A percentile compares a stretch with the other conserved stretches of the same genome.
These are phyloP conservation scores for Boletus patriciae DNA, from an alignment of 768 basidiomycete genomes.

Conservation along the genomic window DNA sequence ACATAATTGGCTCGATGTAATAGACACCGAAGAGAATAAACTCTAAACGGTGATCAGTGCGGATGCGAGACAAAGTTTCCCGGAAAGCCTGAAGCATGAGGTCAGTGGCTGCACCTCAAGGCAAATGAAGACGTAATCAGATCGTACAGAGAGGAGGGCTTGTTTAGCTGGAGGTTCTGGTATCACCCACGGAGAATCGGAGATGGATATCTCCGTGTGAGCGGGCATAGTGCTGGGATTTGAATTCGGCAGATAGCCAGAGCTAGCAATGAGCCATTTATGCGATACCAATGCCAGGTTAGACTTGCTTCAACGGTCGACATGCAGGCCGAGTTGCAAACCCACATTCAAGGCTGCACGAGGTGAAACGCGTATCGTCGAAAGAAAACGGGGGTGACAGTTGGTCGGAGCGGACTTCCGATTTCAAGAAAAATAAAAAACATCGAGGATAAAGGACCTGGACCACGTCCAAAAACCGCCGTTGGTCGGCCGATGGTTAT, in stretches of 20 bases:
- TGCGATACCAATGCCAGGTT: background rate
- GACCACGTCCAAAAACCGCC: background rate
- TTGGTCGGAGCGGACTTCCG: background rate
- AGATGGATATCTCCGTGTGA: background rate
- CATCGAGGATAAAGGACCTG: background rate
- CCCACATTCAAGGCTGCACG: background rate
- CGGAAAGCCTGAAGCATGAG: background rate
- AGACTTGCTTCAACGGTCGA: background rate
- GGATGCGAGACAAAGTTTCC: background rate
- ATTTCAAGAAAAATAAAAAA: background rate
- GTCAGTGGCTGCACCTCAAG: background rate
- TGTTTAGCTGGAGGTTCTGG: background rate
- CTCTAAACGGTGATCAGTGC: background rate
- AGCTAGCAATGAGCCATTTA: background rate
- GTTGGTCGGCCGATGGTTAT: background rate
- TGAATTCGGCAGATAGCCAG: background rate
- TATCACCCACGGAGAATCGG: background rate
- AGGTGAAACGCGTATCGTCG: background rate
- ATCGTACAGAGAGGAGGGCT: background rate
- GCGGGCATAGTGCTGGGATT: constrained; percentile 4
- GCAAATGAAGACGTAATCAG: background rate
- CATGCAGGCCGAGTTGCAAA: background rate
- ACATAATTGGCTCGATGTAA: background rate
- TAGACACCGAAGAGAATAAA: constrained; percentile 4
- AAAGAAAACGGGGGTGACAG: background rate